Evolutionary conservation across 208 protist genomes (phyloP).

Genomic region (Leishmania arabica): DNA sequence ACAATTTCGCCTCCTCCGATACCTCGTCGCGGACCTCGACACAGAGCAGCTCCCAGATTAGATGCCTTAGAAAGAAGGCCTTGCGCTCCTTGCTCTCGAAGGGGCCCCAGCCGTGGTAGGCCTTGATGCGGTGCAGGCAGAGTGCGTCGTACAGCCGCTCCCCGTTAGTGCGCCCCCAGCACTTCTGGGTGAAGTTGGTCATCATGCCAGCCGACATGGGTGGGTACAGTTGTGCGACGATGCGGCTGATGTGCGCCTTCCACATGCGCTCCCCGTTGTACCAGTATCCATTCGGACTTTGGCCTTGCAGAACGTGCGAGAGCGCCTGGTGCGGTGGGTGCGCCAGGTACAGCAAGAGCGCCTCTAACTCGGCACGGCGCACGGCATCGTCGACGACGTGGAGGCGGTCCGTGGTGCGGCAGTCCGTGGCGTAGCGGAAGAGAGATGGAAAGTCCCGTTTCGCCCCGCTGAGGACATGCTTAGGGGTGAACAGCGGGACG

Average conservation of each 20-base stretch:
- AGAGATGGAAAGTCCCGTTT: conserved; percentile 38
- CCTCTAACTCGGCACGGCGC: conserved; percentile 80
- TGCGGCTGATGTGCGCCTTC: conserved; percentile 71
- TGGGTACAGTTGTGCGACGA: conserved; percentile 74
- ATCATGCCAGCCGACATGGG: conserved; percentile 80
- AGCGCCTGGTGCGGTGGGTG: conserved; percentile 76
- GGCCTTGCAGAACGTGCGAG: conserved; percentile 76
- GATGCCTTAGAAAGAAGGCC: conserved; percentile 82
- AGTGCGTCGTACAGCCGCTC: conserved; percentile 89
- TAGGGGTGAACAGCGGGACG: not conserved
- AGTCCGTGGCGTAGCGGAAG: conserved; percentile 55
- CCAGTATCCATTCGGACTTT: conserved; percentile 67
- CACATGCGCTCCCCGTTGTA: conserved; percentile 85
- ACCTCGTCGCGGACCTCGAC: conserved; percentile 61
- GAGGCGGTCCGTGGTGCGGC: conserved; percentile 60
- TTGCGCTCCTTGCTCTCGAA: conserved; percentile 86
- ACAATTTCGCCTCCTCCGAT: conserved; percentile 57
- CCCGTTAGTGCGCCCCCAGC: conserved; percentile 83
- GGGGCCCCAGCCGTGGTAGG: conserved; percentile 71
- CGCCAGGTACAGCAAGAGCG: conserved; percentile 61
- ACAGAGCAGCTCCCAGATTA: conserved; percentile 79
- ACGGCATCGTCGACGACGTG: conserved; percentile 78
- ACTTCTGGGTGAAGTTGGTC: conserved; percentile 94
- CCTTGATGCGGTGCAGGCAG: conserved; percentile 72
- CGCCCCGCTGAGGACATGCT: conserved; percentile 32